A percentile compares a stretch with the other conserved stretches of the same genome.
Conservation (phyloP, 2,329 filamentous ascomycete species). For the Pezizomycotina sp. region DNA sequence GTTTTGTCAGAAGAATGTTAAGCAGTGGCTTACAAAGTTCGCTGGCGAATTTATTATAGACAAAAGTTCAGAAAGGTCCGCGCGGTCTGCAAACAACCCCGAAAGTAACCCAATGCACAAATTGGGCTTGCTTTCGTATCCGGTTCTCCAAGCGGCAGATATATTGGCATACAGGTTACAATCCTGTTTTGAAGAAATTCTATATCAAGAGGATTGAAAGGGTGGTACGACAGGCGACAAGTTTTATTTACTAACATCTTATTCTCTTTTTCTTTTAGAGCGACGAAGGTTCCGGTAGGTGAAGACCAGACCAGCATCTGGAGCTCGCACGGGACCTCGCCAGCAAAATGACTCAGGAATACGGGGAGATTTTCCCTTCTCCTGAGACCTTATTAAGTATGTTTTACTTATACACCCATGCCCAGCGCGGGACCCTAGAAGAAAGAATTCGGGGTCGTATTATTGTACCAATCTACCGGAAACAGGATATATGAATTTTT, state of each 20-base stretch:
- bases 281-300: conserved; percentile 92
- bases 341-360: conserved; percentile 67
- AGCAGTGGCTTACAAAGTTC: conserved; percentile 13
- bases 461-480: conserved; percentile 3
- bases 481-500: conserved; percentile 4
- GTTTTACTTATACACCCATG: conserved; percentile 15
- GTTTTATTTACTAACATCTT: conserved; percentile 18
- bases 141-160: conserved; percentile 87
- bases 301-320: conserved; percentile 87
- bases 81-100: conserved; percentile 42
- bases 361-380: conserved; percentile 44
- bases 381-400: conserved; percentile 59
- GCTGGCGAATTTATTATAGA: conserved; percentile 33
- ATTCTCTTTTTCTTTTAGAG: conserved; percentile 33
- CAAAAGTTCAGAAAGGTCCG: conserved; percentile 51
- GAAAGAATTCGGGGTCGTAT: no score
- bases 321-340: conserved; percentile 82
- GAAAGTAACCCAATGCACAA: conserved; percentile 50
- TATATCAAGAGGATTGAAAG: not conserved
- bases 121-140: conserved; percentile 86
- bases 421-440: no score
- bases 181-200: not conserved
- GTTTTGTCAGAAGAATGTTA: conserved; percentile 8
- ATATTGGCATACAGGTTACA: conserved; percentile 63
- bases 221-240: conserved; percentile 1